Evolutionary conservation across 1,284 basidiomycete genomes (phyloP).

Genomic region (Heterobasidion annosum): DNA sequence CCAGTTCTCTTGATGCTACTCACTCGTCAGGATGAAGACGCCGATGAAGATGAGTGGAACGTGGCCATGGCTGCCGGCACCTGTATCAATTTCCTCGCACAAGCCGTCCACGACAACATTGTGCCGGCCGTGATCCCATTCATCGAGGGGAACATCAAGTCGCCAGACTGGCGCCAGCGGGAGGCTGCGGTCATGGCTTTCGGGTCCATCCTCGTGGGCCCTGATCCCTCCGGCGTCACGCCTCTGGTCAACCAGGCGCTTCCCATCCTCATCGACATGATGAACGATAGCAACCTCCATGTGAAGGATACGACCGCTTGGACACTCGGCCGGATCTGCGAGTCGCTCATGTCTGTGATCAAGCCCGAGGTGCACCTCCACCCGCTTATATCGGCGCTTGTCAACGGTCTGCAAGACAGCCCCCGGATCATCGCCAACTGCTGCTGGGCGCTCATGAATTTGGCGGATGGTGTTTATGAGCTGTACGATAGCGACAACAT

Average conservation of each 20-base stretch:
- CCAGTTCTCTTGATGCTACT: slow-evolving; percentile 88
- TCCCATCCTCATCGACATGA: slow-evolving; percentile 93
- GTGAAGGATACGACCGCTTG: slow-evolving; percentile 98
- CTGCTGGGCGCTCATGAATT: slow-evolving; percentile 95
- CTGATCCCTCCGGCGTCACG: slow-evolving; percentile 78
- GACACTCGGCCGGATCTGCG: slow-evolving; percentile 95
- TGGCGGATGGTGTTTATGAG: slow-evolving; percentile 74
- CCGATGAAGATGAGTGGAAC: slow-evolving; percentile 99
- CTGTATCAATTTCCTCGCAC: slow-evolving; percentile 83
- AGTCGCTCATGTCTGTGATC: slow-evolving; percentile 82
- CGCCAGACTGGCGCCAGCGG: slow-evolving; percentile 88
- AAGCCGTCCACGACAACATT: slow-evolving; percentile 86
- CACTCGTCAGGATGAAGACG: slow-evolving; percentile 92
- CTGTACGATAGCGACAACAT: slow-evolving; percentile 42
- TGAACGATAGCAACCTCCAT: slow-evolving; percentile 77
- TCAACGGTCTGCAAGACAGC: slow-evolving; percentile 75
- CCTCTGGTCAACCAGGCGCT: slow-evolving; percentile 94
- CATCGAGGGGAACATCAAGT: slow-evolving; percentile 94
- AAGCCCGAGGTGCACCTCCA: slow-evolving; percentile 87
- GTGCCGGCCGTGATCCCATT: slow-evolving; percentile 94
- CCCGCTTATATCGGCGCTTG: slow-evolving; percentile 77
- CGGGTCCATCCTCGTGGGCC: slow-evolving; percentile 95
- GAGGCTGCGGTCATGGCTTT: slow-evolving; percentile 99
- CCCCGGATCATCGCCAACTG: slow-evolving; percentile 90
- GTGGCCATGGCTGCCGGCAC: slow-evolving; percentile 97